A percentile compares a stretch with the other conserved stretches of the same genome.
phyloP scores from a whole-genome alignment of 345 rosid species.

The Aquilaria yunnanensis region DNA sequence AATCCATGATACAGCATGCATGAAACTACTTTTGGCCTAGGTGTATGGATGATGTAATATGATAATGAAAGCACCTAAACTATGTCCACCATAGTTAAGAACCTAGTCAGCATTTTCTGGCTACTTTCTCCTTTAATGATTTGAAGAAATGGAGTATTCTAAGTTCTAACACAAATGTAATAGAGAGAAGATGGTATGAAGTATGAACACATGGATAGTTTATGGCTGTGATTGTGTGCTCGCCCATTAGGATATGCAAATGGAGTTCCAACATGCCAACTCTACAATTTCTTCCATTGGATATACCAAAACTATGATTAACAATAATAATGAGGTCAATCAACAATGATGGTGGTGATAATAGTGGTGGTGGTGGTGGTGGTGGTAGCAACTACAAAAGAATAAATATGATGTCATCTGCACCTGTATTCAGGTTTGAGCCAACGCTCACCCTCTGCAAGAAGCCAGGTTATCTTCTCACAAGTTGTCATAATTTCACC shows the following conservation, averaged over 20 bases:
- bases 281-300: not conserved
- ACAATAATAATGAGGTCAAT: too few species aligned
- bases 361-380: too few species aligned
- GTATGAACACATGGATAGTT: not conserved
- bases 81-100: not conserved
- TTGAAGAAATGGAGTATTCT: too few species aligned
- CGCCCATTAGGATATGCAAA: conserved; percentile 3
- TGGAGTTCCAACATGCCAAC: not conserved
- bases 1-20: too few species aligned
- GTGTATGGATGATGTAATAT: not conserved
- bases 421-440: conserved; percentile 92
- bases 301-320: not conserved
- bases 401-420: not conserved
- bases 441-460: conserved; percentile 97
- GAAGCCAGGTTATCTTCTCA: conserved; percentile 99
- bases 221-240: not conserved
- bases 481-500: conserved; percentile 99
- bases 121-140: too few species aligned
- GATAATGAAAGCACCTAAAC: not conserved
- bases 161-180: not conserved
- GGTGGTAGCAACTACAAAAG: not conserved
- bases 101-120: too few species aligned
- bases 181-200: not conserved
- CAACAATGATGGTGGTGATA: too few species aligned
- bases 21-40: too few species aligned